Percentiles rank a stretch among this genome's conserved stretches.
Conservation (phyloP, 2,329 filamentous ascomycete genomes). For the Eutypa lata region DNA sequence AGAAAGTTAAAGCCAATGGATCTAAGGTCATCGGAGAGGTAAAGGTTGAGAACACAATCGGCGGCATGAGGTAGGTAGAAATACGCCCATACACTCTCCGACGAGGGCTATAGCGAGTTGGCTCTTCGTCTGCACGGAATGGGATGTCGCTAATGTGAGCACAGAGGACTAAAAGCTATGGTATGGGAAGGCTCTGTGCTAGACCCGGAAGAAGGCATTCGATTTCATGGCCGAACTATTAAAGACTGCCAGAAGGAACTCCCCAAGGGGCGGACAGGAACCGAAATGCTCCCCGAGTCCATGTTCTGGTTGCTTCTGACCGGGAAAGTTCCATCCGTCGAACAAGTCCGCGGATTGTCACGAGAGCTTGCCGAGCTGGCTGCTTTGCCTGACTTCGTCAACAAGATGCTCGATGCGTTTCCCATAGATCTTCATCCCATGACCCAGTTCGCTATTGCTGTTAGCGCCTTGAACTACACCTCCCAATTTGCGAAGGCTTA, state of each 20-base stretch:
- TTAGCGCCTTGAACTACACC: slow-evolving; percentile 92
- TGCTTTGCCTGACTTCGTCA: slow-evolving; percentile 76
- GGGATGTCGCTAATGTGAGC: slow-evolving; percentile 25
- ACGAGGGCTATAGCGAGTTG: no score
- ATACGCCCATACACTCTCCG: background rate
- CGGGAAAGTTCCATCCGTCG: slow-evolving; percentile 79
- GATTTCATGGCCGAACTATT: slow-evolving; percentile 96
- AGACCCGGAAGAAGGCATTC: slow-evolving; percentile 94
- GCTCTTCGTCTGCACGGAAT: slow-evolving; percentile 10
- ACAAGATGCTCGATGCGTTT: slow-evolving; percentile 85
- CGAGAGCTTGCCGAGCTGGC: slow-evolving; percentile 85
- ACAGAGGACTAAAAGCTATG: slow-evolving; percentile 85
- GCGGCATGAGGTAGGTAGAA: slow-evolving; percentile 71
- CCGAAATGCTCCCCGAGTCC: slow-evolving; percentile 96
- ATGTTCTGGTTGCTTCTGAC: slow-evolving; percentile 99
- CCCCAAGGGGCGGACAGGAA: slow-evolving; percentile 86
- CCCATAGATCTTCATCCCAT: slow-evolving; percentile 91
- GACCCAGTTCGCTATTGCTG: slow-evolving; percentile 95
- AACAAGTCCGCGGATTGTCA: slow-evolving; percentile 79
- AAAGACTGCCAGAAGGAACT: slow-evolving; percentile 94
- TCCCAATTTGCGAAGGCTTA: slow-evolving; percentile 93
- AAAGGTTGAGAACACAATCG: slow-evolving; percentile 90
- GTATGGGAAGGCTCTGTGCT: slow-evolving; percentile 98
- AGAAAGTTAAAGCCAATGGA: slow-evolving; percentile 84
- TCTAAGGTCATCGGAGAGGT: slow-evolving; percentile 85